These are phyloP conservation scores for Globisporangium heterothallicum DNA, from an alignment of 352 stramenopile species.

Conservation along the genomic window DNA sequence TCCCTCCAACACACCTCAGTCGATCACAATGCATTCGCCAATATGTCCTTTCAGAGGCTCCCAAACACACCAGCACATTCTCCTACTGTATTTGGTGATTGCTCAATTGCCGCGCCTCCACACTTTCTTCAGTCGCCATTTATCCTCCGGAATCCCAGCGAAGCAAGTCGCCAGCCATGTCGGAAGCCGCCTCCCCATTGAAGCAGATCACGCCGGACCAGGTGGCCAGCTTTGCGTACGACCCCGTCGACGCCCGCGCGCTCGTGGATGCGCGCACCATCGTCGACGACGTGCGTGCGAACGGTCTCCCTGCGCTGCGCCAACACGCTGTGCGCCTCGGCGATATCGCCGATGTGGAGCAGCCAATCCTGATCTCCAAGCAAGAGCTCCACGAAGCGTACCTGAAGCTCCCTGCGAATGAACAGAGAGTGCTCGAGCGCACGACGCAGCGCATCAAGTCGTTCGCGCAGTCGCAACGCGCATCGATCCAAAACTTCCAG, in stretches of 20 bases:
- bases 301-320: constrained; percentile 40
- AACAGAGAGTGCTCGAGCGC: constrained; percentile 83
- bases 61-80: neutral
- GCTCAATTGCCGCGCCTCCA: too few species aligned
- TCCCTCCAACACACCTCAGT: too few species aligned
- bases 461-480: constrained; percentile 93
- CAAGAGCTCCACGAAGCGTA: constrained; percentile 82
- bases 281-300: constrained; percentile 55
- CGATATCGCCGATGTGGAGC: constrained; percentile 39
- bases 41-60: too few species aligned
- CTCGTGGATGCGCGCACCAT: constrained; percentile 61
- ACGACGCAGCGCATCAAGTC: constrained; percentile 85
- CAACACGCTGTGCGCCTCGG: constrained; percentile 60
- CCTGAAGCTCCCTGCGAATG: constrained; percentile 53
- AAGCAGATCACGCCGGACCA: constrained; percentile 67
- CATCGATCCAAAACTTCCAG: constrained; percentile 90
- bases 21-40: too few species aligned
- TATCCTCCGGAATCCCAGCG: neutral
- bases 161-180: constrained; percentile 17
- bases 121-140: neutral
- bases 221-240: constrained; percentile 76
- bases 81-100: too few species aligned
- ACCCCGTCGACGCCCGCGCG: constrained; percentile 61
- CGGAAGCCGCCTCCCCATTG: constrained; percentile 25
- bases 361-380: constrained; percentile 46